Evolutionary conservation across 1,284 basidiomycete genomes (phyloP).

Genomic region (Cystobasidium sp.): DNA sequence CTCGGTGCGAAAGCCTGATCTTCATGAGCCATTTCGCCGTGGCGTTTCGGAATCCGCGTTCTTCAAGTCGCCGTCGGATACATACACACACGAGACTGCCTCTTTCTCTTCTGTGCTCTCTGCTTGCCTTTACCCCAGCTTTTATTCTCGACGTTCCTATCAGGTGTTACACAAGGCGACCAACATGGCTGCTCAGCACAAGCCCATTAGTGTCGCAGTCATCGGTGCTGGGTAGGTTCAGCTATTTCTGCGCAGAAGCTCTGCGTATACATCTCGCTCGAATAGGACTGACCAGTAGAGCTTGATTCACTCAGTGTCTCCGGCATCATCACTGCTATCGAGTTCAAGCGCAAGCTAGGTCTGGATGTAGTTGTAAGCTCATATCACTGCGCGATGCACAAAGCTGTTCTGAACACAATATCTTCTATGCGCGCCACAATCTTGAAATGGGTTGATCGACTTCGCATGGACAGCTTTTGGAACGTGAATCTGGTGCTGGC

Average conservation of each 20-base stretch:
- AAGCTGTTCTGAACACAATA: too few relatives aligned
- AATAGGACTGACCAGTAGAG: not conserved
- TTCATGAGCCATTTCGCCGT: conserved; percentile 1
- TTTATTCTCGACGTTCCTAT: not conserved
- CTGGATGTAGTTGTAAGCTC: conserved; percentile 32
- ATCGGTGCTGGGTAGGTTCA: conserved; percentile 41
- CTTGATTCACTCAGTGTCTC: conserved; percentile 23
- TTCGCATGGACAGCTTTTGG: conserved; percentile 39
- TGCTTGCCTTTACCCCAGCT: not conserved
- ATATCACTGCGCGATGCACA: too few relatives aligned
- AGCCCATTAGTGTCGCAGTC: conserved; percentile 35
- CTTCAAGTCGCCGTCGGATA: conserved; percentile 3
- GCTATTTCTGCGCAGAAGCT: not conserved
- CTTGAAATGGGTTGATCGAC: not conserved
- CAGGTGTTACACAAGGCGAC: not conserved
- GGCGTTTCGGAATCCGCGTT: not conserved
- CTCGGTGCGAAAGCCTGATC: conserved; percentile 1
- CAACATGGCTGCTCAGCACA: not conserved
- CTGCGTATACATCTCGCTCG: not conserved
- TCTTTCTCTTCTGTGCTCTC: too few relatives aligned
- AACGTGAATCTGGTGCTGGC: conserved; percentile 34
- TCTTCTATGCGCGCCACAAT: conserved; percentile 2
- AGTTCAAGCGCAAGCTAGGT: conserved; percentile 42
- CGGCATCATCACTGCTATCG: conserved; percentile 43
- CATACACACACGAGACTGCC: too few relatives aligned